Percentiles rank a stretch among this genome's conserved stretches.
These are phyloP conservation scores for Coniosporium tulheliwenetii DNA, from an alignment of 2,329 filamentous ascomycete species.

Conservation along the genomic window DNA sequence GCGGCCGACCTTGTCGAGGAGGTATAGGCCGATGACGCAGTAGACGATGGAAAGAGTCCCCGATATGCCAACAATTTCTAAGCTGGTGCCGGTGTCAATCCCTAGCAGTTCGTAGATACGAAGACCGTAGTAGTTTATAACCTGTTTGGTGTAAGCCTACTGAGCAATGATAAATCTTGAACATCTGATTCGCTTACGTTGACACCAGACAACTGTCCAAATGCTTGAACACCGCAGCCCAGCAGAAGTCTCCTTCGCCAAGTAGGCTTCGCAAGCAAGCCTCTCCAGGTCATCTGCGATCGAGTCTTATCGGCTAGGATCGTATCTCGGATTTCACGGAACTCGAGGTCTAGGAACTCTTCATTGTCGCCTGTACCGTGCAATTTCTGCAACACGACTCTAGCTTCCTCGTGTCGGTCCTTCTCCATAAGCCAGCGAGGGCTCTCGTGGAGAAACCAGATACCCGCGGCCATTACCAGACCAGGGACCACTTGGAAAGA, in stretches of 20 bases:
- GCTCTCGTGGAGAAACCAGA: constrained; percentile 16
- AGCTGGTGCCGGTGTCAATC: constrained; percentile 26
- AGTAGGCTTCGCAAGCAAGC: constrained; percentile 41
- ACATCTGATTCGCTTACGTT: constrained; percentile 18
- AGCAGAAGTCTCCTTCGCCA: constrained; percentile 35
- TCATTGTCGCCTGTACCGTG: constrained; percentile 38
- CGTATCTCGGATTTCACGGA: constrained; percentile 43
- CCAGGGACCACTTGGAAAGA: constrained; percentile 28
- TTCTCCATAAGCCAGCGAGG: constrained; percentile 14
- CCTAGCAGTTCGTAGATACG: constrained; percentile 29
- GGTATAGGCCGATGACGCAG: constrained; percentile 20
- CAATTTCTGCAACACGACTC: constrained; percentile 26
- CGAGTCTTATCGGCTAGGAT: constrained; percentile 43
- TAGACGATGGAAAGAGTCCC: constrained; percentile 31
- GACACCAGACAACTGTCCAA: constrained; percentile 32
- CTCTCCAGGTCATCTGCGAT: constrained; percentile 35
- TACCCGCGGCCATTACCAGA: constrained; percentile 16
- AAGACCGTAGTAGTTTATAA: constrained; percentile 26
- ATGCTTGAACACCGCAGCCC: constrained; percentile 32
- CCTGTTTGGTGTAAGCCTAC: neutral
- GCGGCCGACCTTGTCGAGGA: constrained; percentile 31
- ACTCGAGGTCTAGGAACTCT: constrained; percentile 43
- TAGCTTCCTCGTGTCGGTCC: constrained; percentile 10
- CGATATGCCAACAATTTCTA: constrained; percentile 36
- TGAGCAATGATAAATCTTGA: neutral